phyloP scores from a whole-genome alignment of 2,329 filamentous ascomycete genomes.

The Neofusicoccum ribis region DNA sequence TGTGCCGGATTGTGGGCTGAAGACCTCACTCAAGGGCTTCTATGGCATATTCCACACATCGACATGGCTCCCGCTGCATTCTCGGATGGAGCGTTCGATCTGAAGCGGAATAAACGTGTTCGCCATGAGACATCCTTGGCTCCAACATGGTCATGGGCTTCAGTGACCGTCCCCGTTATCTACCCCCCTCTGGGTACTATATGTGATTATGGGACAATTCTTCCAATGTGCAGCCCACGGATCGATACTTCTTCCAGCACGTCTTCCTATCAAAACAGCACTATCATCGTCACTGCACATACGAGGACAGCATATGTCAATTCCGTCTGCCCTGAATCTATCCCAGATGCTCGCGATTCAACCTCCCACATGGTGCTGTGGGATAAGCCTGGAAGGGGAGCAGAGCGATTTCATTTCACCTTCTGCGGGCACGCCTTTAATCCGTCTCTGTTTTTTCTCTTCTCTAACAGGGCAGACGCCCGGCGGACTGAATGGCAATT shows the following conservation, averaged over 20 bases:
- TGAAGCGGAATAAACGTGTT: too few relatives aligned
- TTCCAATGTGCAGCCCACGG: too few relatives aligned
- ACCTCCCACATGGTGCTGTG: constrained; percentile 21
- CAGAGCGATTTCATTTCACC: constrained; percentile 10
- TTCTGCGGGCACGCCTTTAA: constrained; percentile 23
- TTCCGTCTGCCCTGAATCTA: constrained; percentile 25
- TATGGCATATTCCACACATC: neutral
- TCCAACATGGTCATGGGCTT: neutral
- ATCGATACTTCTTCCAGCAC: constrained; percentile 12
- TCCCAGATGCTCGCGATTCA: constrained; percentile 22
- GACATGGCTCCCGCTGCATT: too few relatives aligned
- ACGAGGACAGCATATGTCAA: constrained; percentile 26
- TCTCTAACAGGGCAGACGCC: neutral
- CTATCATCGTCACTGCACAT: constrained; percentile 22
- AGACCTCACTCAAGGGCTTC: neutral
- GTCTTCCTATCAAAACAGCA: constrained; percentile 20
- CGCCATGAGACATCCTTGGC: neutral
- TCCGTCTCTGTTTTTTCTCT: constrained; percentile 25
- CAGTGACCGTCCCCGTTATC: constrained; percentile 14
- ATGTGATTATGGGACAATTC: neutral
- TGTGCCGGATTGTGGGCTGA: neutral
- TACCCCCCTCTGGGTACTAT: constrained; percentile 18
- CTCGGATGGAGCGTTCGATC: too few relatives aligned
- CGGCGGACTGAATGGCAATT: constrained; percentile 21
- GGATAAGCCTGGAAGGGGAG: neutral